Percentiles rank a stretch among this genome's conserved stretches.
Evolutionary conservation across 2,329 filamentous ascomycete species (phyloP).

Genomic region (Neofusicoccum parvum): DNA sequence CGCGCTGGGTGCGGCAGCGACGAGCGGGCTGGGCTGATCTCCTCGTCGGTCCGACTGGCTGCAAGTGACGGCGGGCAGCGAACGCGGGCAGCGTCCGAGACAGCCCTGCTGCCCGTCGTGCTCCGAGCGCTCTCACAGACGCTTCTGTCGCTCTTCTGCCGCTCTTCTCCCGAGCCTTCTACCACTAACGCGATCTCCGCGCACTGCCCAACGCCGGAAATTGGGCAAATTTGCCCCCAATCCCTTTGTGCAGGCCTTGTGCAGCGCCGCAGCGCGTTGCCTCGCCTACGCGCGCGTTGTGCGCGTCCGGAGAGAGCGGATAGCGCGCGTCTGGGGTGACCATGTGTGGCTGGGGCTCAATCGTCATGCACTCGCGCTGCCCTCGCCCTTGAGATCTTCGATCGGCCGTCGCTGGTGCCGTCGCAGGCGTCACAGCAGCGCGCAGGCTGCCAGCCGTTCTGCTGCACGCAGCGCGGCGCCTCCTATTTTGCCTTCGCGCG

Average conservation of each 20-base stretch:
- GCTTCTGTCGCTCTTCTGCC: constrained; percentile 45
- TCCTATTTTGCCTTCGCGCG: not conserved
- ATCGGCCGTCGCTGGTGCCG: constrained; percentile 4
- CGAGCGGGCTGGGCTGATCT: constrained; percentile 8
- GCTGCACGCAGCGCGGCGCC: not conserved
- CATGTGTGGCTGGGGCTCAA: constrained; percentile 18
- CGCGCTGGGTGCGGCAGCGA: constrained; percentile 6
- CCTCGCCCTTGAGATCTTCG: constrained; percentile 5
- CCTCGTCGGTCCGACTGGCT: constrained; percentile 14
- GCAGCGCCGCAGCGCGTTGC: constrained; percentile 25
- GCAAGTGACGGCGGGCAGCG: constrained; percentile 14
- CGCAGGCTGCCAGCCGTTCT: not conserved
- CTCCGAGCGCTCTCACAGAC: constrained; percentile 25
- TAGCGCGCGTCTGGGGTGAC: constrained; percentile 16
- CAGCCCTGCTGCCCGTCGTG: constrained; percentile 20
- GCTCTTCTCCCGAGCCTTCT: constrained; percentile 41
- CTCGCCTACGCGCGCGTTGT: not conserved
- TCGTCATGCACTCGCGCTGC: constrained; percentile 5
- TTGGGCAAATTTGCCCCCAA: constrained; percentile 19
- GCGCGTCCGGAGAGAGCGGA: not conserved
- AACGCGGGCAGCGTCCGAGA: constrained; percentile 1
- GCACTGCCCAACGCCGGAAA: constrained; percentile 27
- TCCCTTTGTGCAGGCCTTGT: constrained; percentile 24
- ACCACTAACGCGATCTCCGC: constrained; percentile 29
- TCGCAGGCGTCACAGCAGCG: not conserved